A percentile compares a stretch with the other conserved stretches of the same genome.
These are phyloP conservation scores for Penicillium antarcticum DNA, from an alignment of 495 filamentous ascomycete genomes.

Conservation along the genomic window DNA sequence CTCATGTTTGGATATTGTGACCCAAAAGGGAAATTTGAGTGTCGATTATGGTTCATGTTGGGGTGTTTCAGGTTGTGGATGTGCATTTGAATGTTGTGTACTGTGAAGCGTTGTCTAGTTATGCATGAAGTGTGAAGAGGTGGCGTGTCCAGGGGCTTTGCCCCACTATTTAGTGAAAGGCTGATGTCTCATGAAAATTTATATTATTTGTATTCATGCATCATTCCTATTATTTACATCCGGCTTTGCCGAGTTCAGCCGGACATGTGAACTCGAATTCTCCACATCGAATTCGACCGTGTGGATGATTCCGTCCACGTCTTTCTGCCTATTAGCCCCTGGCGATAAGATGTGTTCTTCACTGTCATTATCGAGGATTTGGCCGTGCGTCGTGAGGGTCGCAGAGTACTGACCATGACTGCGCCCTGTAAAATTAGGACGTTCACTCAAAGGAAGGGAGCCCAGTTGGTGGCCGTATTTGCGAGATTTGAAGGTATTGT, in stretches of 20 bases:
- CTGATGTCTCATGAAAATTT: too few relatives aligned
- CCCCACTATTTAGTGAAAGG: too few relatives aligned
- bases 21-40: too few relatives aligned
- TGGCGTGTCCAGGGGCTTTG: too few relatives aligned
- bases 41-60: background rate
- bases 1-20: background rate
- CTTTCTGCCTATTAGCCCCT: background rate
- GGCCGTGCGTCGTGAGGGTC: conserved; percentile 14
- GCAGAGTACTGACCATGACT: conserved; percentile 14
- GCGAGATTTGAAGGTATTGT: conserved; percentile 14
- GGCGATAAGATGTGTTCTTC: conserved; percentile 25
- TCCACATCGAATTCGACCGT: conserved; percentile 34
- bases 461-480: conserved; percentile 24
- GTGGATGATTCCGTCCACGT: conserved; percentile 23
- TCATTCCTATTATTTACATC: background rate
- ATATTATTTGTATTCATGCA: background rate
- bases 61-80: background rate
- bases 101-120: too few relatives aligned
- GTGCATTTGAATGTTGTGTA: background rate
- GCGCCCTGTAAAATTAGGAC: conserved; percentile 17
- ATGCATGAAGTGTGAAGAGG: too few relatives aligned
- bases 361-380: conserved; percentile 19
- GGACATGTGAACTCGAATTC: conserved; percentile 7
- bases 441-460: conserved; percentile 20
- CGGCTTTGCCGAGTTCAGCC: background rate